These are phyloP conservation scores for Suillus lakei DNA, from an alignment of 768 basidiomycete species.

Conservation along the genomic window DNA sequence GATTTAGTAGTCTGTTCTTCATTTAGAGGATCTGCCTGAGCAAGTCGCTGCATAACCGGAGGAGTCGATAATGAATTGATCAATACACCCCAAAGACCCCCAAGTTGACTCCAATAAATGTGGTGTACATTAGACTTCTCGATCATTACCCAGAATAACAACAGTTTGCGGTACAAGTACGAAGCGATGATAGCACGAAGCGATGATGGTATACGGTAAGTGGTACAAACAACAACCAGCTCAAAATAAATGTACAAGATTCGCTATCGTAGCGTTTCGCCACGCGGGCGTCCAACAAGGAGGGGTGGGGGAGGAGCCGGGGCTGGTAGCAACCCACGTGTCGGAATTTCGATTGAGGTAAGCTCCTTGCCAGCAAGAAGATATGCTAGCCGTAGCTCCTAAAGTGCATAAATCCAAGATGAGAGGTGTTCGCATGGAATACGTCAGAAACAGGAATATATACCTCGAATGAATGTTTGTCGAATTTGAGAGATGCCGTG, in stretches of 20 bases:
- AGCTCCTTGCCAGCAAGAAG: conserved; percentile 48
- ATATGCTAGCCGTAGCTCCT: conserved; percentile 59
- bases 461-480: conserved; percentile 57
- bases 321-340: conserved; percentile 27
- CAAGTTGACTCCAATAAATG: neutral
- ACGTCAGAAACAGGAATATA: conserved; percentile 5
- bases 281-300: conserved; percentile 36
- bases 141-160: neutral
- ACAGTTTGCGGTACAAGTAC: neutral
- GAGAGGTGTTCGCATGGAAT: neutral
- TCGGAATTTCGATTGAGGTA: conserved; percentile 43
- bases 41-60: neutral
- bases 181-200: neutral
- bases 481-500: conserved; percentile 40
- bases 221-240: neutral
- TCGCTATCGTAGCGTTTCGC: conserved; percentile 32
- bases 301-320: conserved; percentile 28
- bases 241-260: conserved; percentile 24
- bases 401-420: conserved; percentile 2
- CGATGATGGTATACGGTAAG: conserved; percentile 3
- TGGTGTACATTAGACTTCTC: neutral
- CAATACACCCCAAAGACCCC: neutral
- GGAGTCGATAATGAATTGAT: too few species aligned
- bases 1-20: too few species aligned
- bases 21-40: too few species aligned